These are phyloP conservation scores for Endotrypanum monterogeii DNA, from an alignment of 208 protist genomes.

Conservation along the genomic window DNA sequence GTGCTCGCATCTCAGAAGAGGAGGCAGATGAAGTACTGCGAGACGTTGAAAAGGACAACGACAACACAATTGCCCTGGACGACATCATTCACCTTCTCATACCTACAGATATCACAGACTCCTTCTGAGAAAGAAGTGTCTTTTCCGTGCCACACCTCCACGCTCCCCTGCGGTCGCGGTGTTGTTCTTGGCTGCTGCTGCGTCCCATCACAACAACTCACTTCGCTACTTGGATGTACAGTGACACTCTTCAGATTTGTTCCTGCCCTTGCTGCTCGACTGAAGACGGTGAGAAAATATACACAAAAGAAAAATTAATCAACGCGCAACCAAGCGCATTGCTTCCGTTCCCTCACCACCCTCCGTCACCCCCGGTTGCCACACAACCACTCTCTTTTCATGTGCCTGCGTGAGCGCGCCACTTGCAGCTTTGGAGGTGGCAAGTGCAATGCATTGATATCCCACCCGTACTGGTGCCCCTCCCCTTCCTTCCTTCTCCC, in stretches of 20 bases:
- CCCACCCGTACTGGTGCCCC: background rate
- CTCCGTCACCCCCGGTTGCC: background rate
- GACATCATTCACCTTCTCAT: conserved; percentile 80
- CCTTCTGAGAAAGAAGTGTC: background rate
- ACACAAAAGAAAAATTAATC: too few relatives aligned
- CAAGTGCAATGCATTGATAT: background rate
- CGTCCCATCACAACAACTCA: background rate
- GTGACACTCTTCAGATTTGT: background rate
- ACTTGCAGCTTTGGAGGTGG: background rate
- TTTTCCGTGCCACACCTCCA: background rate
- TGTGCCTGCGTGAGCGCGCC: background rate
- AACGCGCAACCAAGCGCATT: background rate
- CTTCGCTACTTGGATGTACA: too few relatives aligned
- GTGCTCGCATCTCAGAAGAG: conserved; percentile 87
- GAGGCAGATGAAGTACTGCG: conserved; percentile 86
- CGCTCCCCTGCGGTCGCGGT: background rate
- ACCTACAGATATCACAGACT: background rate
- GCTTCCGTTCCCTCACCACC: background rate
- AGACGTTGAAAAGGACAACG: conserved; percentile 83
- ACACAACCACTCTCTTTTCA: background rate
- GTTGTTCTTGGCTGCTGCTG: background rate
- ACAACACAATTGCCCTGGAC: conserved; percentile 83
- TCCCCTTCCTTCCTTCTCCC: background rate
- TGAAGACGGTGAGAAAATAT: background rate
- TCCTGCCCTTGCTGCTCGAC: conserved; percentile 1